Base-by-base conservation (phyloP, 768 basidiomycete species). In the Hebeloma cylindrosporum region DNA sequence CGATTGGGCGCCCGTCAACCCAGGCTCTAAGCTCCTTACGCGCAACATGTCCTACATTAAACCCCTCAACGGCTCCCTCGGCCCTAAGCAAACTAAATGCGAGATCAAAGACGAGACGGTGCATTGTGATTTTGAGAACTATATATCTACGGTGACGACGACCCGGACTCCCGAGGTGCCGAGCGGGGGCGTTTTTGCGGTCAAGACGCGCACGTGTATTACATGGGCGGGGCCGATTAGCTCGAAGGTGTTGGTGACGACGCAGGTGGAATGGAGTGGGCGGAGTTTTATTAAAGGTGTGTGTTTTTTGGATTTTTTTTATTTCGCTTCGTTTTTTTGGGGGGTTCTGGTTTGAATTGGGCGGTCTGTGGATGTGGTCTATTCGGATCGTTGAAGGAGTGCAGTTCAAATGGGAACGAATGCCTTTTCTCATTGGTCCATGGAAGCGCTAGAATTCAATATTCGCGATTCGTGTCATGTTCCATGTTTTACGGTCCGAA, bases 11-110 rank as follows among this genome's bases (percentile, higher is more conserved):
- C 93, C 95, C 0, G 70, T 72, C 3, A 57, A 68, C 0, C 70
- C 78, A 0, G 80, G 75, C 10, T 79, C 83, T 25, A 79, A 83
- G 43, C 76, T 91, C 29, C 79, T 96, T 7, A 74, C 82, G 20
- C 80, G 95, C 7, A 89, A 92, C 51, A 93, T 94, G 83, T 91
- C 91, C 20, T 99, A 98, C 66, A 94, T 97, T 69, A 97, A 95
- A 62, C 94, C 93, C 0, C 71, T 99, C 22, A 82, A 78, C 51
- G 93, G 80, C 1, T 82, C 83, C 43, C 79, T 99, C 22, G 96
- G 96, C 0, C 96, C 95, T 1, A 95, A 82, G 61, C 88, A 91
- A 64, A 93, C 94, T 11, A 95, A 94, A 62, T 99, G 96, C 70
- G 90, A 97, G 67, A 83, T 98, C 46, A 77, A 78, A 37, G 95